Conservation (phyloP, 257 asterid genomes). For the Solanum virginianum region DNA sequence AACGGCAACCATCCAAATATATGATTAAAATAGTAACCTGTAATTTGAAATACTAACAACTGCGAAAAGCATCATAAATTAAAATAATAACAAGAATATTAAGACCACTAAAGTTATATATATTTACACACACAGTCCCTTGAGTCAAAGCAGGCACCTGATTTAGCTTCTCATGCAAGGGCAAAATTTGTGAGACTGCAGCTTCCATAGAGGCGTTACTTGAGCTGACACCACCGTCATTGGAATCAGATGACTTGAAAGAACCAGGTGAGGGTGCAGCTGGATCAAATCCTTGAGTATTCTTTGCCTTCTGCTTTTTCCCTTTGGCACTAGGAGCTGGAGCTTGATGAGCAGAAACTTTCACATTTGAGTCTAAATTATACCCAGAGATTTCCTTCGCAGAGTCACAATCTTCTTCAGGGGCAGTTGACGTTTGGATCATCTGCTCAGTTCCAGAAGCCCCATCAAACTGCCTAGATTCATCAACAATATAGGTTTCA, state of each 20-base stretch:
- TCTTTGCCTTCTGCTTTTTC: slow-evolving; percentile 70
- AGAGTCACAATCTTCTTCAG: slow-evolving; percentile 34
- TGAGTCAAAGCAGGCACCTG: slow-evolving; percentile 29
- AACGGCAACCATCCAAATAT: not conserved
- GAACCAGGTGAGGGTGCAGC: slow-evolving; percentile 30
- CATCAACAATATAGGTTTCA: slow-evolving; percentile 48
- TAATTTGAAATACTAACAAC: not conserved
- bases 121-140: not conserved
- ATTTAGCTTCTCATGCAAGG: slow-evolving; percentile 51
- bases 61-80: not conserved
- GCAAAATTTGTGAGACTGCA: slow-evolving; percentile 21
- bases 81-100: not conserved
- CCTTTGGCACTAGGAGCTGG: slow-evolving; percentile 43
- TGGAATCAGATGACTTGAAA: slow-evolving; percentile 26
- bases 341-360: slow-evolving; percentile 31
- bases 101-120: not conserved
- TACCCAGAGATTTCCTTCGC: slow-evolving; percentile 32
- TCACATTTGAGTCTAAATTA: slow-evolving; percentile 26
- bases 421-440: slow-evolving; percentile 1
- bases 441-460: not conserved
- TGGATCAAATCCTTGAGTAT: slow-evolving; percentile 40
- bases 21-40: not conserved
- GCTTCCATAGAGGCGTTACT: slow-evolving; percentile 17
- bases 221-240: slow-evolving; percentile 26
- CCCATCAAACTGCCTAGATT: slow-evolving; percentile 28